Percentiles rank a stretch among this genome's conserved stretches.
These are phyloP conservation scores for Colletotrichum noveboracense DNA, from an alignment of 2,329 filamentous ascomycete genomes.

Conservation along the genomic window DNA sequence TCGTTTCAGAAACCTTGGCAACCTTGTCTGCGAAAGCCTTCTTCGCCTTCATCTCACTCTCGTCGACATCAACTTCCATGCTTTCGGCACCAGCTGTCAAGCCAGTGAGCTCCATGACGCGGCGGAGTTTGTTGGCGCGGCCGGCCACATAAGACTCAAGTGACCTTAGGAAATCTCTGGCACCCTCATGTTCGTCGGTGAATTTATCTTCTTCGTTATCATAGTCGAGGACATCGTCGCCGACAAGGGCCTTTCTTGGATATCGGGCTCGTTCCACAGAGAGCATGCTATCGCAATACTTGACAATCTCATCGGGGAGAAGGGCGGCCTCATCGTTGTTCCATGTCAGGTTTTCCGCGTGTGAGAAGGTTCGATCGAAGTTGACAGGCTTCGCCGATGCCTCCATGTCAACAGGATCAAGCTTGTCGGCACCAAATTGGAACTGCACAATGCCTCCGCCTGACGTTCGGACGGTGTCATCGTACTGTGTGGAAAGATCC, in stretches of 20 bases:
- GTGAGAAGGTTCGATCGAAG: constrained; percentile 89
- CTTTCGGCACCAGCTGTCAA: constrained; percentile 20
- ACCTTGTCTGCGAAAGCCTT: constrained; percentile 68
- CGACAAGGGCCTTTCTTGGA: constrained; percentile 63
- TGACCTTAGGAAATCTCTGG: constrained; percentile 79
- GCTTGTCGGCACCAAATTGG: constrained; percentile 93
- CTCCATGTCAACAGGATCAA: constrained; percentile 98
- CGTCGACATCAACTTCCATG: constrained; percentile 30
- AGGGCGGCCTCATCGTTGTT: constrained; percentile 77
- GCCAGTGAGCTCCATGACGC: constrained; percentile 18
- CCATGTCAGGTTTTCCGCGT: constrained; percentile 78
- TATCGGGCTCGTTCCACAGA: constrained; percentile 71
- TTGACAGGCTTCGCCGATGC: constrained; percentile 90
- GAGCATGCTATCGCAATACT: constrained; percentile 72
- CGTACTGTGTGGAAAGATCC: constrained; percentile 91
- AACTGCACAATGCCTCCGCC: constrained; percentile 91
- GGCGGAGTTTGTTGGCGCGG: constrained; percentile 62
- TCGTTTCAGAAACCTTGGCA: constrained; percentile 80
- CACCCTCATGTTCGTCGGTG: constrained; percentile 82
- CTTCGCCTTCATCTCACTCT: constrained; percentile 30
- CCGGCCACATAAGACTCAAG: constrained; percentile 74
- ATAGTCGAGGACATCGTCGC: constrained; percentile 69
- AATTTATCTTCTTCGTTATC: constrained; percentile 71
- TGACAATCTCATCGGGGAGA: constrained; percentile 74
- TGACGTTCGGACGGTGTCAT: constrained; percentile 92